Base-by-base conservation (phyloP, 2,329 filamentous ascomycete species). In the Xylaria arbuscula region DNA sequence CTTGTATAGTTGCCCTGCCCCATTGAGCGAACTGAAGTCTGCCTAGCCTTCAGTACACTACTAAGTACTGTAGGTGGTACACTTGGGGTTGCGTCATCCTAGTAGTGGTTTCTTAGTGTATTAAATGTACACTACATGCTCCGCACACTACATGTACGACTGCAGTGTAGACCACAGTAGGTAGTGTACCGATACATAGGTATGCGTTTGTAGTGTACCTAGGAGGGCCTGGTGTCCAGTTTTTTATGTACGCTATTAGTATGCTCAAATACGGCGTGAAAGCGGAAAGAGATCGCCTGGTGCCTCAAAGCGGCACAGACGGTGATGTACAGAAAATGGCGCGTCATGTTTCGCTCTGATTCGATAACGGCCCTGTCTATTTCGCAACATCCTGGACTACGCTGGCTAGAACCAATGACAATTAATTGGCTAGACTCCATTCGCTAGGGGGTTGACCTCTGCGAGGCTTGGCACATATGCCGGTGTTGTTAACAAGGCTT, bases 301-400 rank as follows among this genome's bases (percentile, higher is more conserved):
- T 72, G 74, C 70, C 62, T 67, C 62, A 59, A 70, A 63, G 72
- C 74, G 74, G 74, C 75, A 74, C 70, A 72, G 71, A 75, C 71
- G 72, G 73, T 76, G 74, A 75, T 75, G 72, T 74, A 75, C 74
- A 74, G 72, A 75, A 77, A 77, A 76, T 76, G 75, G 75, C 75
- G 72, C 73, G 72, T 76, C 72, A 69, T 72, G 69, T 68, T 72
- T 69, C 66, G 62, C 65, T 72, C 64, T 76, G 72, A 77, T 77
- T 77, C 69, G 76, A 73, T 70, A 47, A 54, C 1, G 9, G 13
- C 65, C 66, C 59, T 64, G 51, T 51, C 15, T 9, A 32, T 28
- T 62, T 67, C 47, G 22, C 60, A 51, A 67, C 48, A 67, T 63
- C 65, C 68, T 64, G 59, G 59, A 62, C 56, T 32, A 60, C 19